Evolutionary conservation across 768 basidiomycete genomes (phyloP), one percentile per base, ranked within the genome.

Genomic region (Multifurca ochricompacta): DNA sequence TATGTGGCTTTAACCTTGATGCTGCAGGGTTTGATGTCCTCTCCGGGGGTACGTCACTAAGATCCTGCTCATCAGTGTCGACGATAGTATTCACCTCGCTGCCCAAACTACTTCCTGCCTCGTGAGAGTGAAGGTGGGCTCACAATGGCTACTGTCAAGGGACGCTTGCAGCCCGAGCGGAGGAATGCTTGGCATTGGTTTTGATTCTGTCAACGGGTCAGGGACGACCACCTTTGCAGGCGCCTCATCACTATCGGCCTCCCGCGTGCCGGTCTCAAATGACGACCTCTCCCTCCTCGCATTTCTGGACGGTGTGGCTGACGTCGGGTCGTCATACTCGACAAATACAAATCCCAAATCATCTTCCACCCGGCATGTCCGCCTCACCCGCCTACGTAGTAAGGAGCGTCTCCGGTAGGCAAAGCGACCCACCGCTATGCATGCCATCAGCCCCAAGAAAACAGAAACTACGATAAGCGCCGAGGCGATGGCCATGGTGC

Each of bases 291-390:
- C 45, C 35, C 13, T 52, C 19, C 39, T 6, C 8, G 45, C 19
- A 8, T 35, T 21, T 19, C 47, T 51, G 9, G 44, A 4, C 7
- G 50, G 39, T 11, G 45, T 47, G 14, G 32, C 50, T 50, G 49
- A 46, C 3, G 55, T 51, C 19, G 49, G 47, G 16, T 56, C 50
- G 25, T 56, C 55, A 31, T 56, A 56, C 31, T 51, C 49, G 32
- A 56, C 45, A 19, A 56, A 56, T 8, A 56, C 55, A 36, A 56
- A 56, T 4, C 55, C 50, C 39, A 56, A 21, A 19, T 46, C 34
- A 3, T 46, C 50, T 27, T 56, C 50, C 32, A 32, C 55, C 6
- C 23, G 43, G 19, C 28, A 36, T 13, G 18, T 44, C 25, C 32
- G 32, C 39, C 44, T 36, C n/a, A 34, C 3, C 19, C 27, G 18